Evolutionary conservation across 192 early-diverging fungal species (phyloP).

Genomic region (Backusella sp.): DNA sequence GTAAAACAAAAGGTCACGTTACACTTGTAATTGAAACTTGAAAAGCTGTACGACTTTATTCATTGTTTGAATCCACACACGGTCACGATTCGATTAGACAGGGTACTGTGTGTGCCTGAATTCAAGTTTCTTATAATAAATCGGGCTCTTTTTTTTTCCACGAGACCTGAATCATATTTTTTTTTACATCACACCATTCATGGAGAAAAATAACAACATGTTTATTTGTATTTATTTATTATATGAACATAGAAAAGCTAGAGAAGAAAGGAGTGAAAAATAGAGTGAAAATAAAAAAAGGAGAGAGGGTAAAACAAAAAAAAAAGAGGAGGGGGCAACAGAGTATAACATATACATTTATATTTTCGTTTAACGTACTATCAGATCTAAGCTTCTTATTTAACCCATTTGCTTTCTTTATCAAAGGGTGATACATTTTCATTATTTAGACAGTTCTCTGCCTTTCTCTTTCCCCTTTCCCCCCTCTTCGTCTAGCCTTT

Average conservation of each 20-base stretch:
- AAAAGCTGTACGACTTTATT: background rate
- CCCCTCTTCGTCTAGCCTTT: no score
- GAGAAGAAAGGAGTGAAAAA: background rate
- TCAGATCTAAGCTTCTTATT: no score
- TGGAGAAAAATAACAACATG: background rate
- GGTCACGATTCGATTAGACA: background rate
- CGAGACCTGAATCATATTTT: background rate
- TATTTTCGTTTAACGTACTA: background rate
- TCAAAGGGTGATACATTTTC: no score
- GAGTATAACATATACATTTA: background rate
- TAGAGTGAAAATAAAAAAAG: background rate
- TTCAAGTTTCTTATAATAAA: background rate
- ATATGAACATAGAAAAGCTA: background rate
- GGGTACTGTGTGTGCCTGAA: background rate
- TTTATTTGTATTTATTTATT: background rate
- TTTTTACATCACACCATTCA: background rate
- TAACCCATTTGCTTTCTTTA: no score
- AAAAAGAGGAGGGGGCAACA: background rate
- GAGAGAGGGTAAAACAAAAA: no score
- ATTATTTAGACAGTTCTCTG: no score
- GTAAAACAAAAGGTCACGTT: background rate
- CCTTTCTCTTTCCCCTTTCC: no score
- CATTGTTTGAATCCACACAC: background rate
- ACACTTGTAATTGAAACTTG: background rate
- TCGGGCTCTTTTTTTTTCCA: background rate